Evolutionary conservation across 768 basidiomycete genomes (phyloP).

Genomic region (Thelephora aurantiotincta): DNA sequence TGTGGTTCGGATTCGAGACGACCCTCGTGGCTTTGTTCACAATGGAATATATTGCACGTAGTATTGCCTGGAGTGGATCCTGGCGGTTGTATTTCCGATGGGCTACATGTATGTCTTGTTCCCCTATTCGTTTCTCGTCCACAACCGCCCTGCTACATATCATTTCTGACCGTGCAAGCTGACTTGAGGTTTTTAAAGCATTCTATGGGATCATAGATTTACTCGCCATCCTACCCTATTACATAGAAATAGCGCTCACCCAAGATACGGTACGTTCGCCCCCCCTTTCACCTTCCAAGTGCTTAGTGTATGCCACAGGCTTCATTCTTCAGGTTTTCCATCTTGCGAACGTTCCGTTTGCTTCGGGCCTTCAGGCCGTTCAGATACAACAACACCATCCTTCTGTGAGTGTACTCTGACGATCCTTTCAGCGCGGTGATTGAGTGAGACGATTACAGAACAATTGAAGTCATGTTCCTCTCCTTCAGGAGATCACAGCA

Average conservation of each 20-base stretch:
- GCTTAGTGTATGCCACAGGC: slow-evolving; percentile 28
- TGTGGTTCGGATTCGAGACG: slow-evolving; percentile 86
- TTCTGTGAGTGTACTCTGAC: slow-evolving; percentile 39
- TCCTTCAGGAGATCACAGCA: slow-evolving; percentile 77
- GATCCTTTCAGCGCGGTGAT: background rate
- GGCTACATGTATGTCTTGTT: slow-evolving; percentile 42
- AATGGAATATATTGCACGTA: slow-evolving; percentile 63
- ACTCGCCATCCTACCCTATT: slow-evolving; percentile 78
- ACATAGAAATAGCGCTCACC: slow-evolving; percentile 68
- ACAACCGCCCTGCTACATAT: background rate
- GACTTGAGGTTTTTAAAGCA: slow-evolving; percentile 21
- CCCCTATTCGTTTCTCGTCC: background rate
- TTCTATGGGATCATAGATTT: slow-evolving; percentile 83
- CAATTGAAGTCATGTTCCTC: slow-evolving; percentile 88
- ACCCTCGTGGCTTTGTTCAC: slow-evolving; percentile 77
- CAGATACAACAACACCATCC: slow-evolving; percentile 67
- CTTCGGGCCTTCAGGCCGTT: slow-evolving; percentile 85
- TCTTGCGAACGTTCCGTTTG: slow-evolving; percentile 79
- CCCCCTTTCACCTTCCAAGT: background rate
- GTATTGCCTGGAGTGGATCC: slow-evolving; percentile 60
- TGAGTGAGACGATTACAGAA: slow-evolving; percentile 25
- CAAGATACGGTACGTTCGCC: slow-evolving; percentile 58
- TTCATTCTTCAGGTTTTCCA: slow-evolving; percentile 81
- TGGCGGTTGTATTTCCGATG: slow-evolving; percentile 50
- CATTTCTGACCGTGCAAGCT: background rate